A percentile compares a stretch with the other conserved stretches of the same genome.
Evolutionary conservation across 1,284 basidiomycete genomes (phyloP).

Genomic region (Ceratobasidium sp.): DNA sequence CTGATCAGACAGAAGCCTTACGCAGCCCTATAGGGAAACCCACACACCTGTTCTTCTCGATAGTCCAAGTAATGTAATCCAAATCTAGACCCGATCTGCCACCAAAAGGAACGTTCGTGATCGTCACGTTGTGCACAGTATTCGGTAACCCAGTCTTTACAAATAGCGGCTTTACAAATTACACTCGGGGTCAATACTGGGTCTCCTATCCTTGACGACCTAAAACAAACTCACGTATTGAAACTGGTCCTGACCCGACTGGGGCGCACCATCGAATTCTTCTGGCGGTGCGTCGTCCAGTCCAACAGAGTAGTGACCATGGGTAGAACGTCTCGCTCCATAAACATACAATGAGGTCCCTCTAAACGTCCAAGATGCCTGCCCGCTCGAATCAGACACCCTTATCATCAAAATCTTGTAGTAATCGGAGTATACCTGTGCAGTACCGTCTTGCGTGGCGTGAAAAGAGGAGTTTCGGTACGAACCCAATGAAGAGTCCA

Average conservation of each 20-base stretch:
- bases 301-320: constrained; percentile 16
- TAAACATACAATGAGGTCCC: constrained; percentile 19
- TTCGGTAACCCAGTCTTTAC: background rate
- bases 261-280: constrained; percentile 2
- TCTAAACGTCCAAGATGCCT: constrained; percentile 8
- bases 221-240: background rate
- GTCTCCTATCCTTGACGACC: background rate
- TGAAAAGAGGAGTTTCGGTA: constrained; percentile 5
- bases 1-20: background rate
- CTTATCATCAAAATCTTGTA: background rate
- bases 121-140: background rate
- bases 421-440: background rate
- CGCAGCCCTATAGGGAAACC: background rate
- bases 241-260: background rate
- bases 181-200: background rate
- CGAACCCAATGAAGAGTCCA: background rate
- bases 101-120: constrained; percentile 3
- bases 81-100: background rate
- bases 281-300: background rate
- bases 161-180: background rate
- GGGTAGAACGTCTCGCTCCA: constrained; percentile 7
- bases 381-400: background rate
- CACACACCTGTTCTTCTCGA: constrained; percentile 1
- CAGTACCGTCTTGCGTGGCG: background rate
- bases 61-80: constrained; percentile 7